Conservation (phyloP, 768 basidiomycete genomes). For the Chiua virens region DNA sequence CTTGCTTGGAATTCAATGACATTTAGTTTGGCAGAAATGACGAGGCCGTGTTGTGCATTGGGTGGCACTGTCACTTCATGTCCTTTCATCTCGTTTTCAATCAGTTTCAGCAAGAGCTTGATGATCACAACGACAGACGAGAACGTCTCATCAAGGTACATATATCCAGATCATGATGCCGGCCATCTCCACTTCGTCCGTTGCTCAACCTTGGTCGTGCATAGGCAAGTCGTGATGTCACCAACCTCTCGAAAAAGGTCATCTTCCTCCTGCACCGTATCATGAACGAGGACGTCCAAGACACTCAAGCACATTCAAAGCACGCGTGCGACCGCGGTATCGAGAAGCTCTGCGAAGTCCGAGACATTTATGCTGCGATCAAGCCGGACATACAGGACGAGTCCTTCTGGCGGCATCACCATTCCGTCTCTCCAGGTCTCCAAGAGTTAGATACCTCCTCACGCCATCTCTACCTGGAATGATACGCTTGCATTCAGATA, state of each 20-base stretch:
- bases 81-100: slow-evolving; percentile 44
- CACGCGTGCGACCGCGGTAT: slow-evolving; percentile 52
- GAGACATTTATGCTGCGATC: slow-evolving; percentile 60
- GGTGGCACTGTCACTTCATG: slow-evolving; percentile 2
- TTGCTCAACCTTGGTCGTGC: slow-evolving; percentile 3
- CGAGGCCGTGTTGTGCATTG: neutral
- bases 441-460: slow-evolving; percentile 56
- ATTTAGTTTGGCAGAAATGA: too few relatives aligned
- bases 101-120: slow-evolving; percentile 67
- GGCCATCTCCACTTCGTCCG: slow-evolving; percentile 2
- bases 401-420: slow-evolving; percentile 76
- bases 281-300: slow-evolving; percentile 41
- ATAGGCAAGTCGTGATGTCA: slow-evolving; percentile 83
- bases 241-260: slow-evolving; percentile 87
- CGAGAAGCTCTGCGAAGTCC: slow-evolving; percentile 67
- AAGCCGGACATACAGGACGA: slow-evolving; percentile 62
- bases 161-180: neutral
- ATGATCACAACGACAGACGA: slow-evolving; percentile 81
- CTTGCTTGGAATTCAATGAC: too few relatives aligned
- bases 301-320: slow-evolving; percentile 29
- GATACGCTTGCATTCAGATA: slow-evolving; percentile 43
- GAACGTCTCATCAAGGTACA: slow-evolving; percentile 88
- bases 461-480: slow-evolving; percentile 10
- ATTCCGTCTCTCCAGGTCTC: slow-evolving; percentile 73
- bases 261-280: slow-evolving; percentile 92